Base-by-base conservation (phyloP, 2,329 filamentous ascomycete species). In the Fusarium goolgardi region DNA sequence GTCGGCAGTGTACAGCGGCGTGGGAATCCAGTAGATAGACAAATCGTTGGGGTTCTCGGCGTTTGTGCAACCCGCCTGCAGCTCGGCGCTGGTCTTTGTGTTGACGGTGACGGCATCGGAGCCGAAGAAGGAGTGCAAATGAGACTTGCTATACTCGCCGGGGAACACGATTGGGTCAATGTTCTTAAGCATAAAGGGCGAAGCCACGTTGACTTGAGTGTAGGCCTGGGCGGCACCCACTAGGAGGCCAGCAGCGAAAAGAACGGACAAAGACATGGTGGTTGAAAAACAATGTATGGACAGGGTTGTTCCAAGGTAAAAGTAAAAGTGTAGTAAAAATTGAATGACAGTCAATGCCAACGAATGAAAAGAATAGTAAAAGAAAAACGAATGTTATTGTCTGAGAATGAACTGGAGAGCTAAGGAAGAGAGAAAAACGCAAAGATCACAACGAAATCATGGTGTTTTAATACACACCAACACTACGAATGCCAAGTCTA, bases 21-120 rank as follows among this genome's bases (percentile, higher is more conserved):
- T 83, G 0, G 81, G 81, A 1, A 79, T 75, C 82, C 79, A 84
- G 76, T 84, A 84, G 6, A 78, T 73, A 0, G 80, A 82, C 2
- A 82, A 72, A 58, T 84, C 82, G 55, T 84, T 84, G 21, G 81
- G 79, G 73, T 84, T 84, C 62, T 82, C 73, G 18, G 76, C 79
- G 11, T 77, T 80, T 12, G 81, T 79, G 75, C 82, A 84, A 11
- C 82, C 82, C 5, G 72, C 67, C 40, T 81, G 80, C 2, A 84
- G 75, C 56, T 67, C 73, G 3, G 68, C 71, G 32, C 63, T 72
- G 9, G 74, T 74, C 31, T 70, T 75, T 20, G 76, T 76, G 63
- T 73, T 64, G 62, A 72, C 63, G 2, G 75, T 79, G 0, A 73
- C 68, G 1, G 65, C 70, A 43, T 78, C 77, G 49, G 76, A 78